phyloP scores from a whole-genome alignment of 345 rosid genomes.

The Gossypium ekmanianum region DNA sequence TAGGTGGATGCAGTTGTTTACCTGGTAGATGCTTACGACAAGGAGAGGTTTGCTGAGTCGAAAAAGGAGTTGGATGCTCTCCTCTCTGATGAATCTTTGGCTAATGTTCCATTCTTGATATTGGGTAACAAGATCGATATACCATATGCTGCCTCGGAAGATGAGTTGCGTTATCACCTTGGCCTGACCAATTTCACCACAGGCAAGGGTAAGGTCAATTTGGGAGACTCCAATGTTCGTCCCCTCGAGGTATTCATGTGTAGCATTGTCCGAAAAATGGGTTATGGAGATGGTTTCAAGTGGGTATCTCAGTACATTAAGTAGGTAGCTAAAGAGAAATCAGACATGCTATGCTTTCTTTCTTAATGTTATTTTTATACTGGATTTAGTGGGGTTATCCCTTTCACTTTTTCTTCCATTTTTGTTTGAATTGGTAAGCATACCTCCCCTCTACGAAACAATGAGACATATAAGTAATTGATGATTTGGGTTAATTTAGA shows the following conservation, averaged over 20 bases:
- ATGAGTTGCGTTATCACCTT: conserved; percentile 55
- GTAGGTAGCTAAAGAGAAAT: conserved; percentile 22
- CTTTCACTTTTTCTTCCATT: neutral
- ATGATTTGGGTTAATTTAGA: neutral
- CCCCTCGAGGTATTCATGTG: conserved; percentile 76
- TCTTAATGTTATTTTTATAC: conserved; percentile 18
- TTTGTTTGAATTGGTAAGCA: neutral
- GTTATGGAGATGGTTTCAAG: conserved; percentile 74
- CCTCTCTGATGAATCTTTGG: conserved; percentile 53
- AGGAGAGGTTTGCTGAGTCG: conserved; percentile 58
- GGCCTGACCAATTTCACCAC: conserved; percentile 69
- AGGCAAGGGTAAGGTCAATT: conserved; percentile 56
- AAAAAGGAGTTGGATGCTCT: conserved; percentile 63
- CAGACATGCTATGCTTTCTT: neutral
- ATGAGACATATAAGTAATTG: neutral
- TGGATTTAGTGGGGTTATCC: conserved; percentile 13
- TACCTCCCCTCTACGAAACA: neutral
- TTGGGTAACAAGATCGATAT: conserved; percentile 71
- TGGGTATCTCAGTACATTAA: conserved; percentile 75
- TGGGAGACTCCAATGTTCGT: conserved; percentile 47
- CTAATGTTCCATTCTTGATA: conserved; percentile 56
- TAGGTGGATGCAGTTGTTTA: conserved; percentile 74
- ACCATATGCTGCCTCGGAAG: conserved; percentile 67
- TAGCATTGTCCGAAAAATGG: conserved; percentile 73
- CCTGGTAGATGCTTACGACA: conserved; percentile 65